Percentiles rank a stretch among this genome's conserved stretches.
Conservation (phyloP, 768 basidiomycete species). For the Cyclocybe aegerita region DNA sequence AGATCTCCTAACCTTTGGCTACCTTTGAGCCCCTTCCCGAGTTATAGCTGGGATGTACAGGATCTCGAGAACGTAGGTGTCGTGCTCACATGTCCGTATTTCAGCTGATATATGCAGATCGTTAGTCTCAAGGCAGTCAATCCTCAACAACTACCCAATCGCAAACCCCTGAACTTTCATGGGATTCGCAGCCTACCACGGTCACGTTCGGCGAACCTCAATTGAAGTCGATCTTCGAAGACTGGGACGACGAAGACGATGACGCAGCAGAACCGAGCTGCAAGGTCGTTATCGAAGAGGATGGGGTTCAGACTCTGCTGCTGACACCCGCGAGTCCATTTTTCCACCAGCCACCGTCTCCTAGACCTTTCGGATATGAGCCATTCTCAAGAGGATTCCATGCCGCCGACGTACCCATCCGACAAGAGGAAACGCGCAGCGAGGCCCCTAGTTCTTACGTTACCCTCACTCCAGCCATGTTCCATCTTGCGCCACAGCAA, state of each 20-base stretch:
- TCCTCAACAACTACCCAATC: conserved; percentile 7
- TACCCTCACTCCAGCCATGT: neutral
- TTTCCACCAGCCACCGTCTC: conserved; percentile 11
- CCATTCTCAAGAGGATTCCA: conserved; percentile 11
- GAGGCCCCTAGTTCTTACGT: neutral
- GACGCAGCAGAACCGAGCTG: conserved; percentile 3
- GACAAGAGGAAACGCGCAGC: neutral
- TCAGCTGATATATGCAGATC: neutral
- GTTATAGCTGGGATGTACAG: conserved; percentile 13
- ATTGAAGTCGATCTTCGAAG: conserved; percentile 20
- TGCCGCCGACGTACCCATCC: conserved; percentile 3
- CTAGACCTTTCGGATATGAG: conserved; percentile 10
- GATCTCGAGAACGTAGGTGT: conserved; percentile 13
- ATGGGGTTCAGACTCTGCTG: conserved; percentile 18
- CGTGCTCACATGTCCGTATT: neutral
- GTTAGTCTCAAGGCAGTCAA: neutral
- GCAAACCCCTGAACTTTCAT: conserved; percentile 11
- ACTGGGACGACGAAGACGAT: conserved; percentile 17
- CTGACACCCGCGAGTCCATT: conserved; percentile 16
- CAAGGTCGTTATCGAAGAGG: conserved; percentile 16
- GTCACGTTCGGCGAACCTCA: neutral
- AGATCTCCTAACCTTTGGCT: conserved; percentile 12
- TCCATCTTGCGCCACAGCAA: neutral
- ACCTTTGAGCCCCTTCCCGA: conserved; percentile 14
- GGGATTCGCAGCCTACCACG: conserved; percentile 12